Evolutionary conservation across 208 protist genomes (phyloP).

Genomic region (Acanthamoeba castellanii): DNA sequence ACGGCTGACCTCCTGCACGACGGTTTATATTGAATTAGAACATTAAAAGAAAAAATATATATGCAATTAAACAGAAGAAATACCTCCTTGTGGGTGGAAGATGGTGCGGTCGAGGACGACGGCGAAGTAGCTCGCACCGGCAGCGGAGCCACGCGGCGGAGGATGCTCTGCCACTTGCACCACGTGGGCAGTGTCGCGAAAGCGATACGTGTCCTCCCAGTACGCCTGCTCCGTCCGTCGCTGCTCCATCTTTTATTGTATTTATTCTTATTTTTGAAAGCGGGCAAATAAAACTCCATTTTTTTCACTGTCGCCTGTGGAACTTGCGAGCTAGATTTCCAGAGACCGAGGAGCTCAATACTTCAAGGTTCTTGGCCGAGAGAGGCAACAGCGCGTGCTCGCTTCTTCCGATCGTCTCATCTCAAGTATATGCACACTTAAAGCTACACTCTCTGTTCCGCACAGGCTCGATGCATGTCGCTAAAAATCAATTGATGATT

Average conservation of each 20-base stretch:
- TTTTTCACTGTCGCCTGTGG: too few species aligned
- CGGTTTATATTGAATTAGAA: not conserved
- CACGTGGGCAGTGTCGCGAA: constrained; percentile 4
- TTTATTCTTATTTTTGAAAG: not conserved
- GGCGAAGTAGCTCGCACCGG: not conserved
- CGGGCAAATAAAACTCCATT: too few species aligned
- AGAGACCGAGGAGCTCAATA: too few species aligned
- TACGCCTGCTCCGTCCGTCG: constrained; percentile 14
- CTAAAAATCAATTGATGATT: too few species aligned
- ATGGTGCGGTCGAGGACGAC: constrained; percentile 53
- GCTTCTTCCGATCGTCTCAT: too few species aligned
- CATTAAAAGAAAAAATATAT: not conserved
- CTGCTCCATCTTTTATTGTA: not conserved
- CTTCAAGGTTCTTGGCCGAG: too few species aligned
- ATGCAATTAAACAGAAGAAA: not conserved
- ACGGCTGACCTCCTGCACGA: constrained; percentile 38
- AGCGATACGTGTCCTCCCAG: constrained; percentile 55
- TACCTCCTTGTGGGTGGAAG: constrained; percentile 63
- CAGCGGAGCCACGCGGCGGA: not conserved
- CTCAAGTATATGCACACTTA: too few species aligned
- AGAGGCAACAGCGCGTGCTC: too few species aligned
- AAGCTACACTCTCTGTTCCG: too few species aligned
- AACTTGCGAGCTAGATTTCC: too few species aligned
- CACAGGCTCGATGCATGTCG: too few species aligned
- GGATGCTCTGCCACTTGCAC: not conserved